Evolutionary conservation across 306 rosid species (phyloP).

Genomic region (Macrotyloma uniflorum): DNA sequence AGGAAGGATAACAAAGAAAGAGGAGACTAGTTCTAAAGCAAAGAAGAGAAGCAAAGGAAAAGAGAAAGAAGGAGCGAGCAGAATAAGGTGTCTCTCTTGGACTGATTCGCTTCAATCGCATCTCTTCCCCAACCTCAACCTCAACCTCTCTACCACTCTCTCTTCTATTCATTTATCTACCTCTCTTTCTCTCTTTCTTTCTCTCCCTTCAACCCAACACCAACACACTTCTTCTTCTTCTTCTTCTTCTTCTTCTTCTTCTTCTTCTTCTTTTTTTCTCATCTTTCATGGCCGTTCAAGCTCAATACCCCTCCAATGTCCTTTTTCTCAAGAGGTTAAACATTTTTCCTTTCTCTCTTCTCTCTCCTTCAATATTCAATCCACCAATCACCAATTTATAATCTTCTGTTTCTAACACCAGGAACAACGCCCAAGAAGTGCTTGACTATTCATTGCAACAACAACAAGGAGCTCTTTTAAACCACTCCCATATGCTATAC

Average conservation of each 20-base stretch:
- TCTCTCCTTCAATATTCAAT: constrained; percentile 22
- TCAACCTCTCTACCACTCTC: not conserved
- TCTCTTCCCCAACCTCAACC: not conserved
- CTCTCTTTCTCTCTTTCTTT: not conserved
- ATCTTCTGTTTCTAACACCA: constrained; percentile 27
- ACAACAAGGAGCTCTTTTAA: constrained; percentile 55
- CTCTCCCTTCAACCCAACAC: too few relatives aligned
- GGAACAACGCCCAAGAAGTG: constrained; percentile 72
- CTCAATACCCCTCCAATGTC: constrained; percentile 89
- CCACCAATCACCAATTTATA: not conserved
- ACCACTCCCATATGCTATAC: constrained; percentile 65
- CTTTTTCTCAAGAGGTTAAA: constrained; percentile 76
- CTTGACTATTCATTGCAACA: constrained; percentile 64
- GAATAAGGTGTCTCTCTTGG: constrained; percentile 76
- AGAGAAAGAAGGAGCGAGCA: constrained; percentile 39
- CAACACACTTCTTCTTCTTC: too few relatives aligned
- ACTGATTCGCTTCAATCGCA: constrained; percentile 71
- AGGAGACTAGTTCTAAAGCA: constrained; percentile 48
- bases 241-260: too few relatives aligned
- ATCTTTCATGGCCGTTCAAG: constrained; percentile 97
- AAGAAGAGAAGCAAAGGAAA: constrained; percentile 33
- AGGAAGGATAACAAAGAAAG: constrained; percentile 38
- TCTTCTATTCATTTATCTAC: not conserved
- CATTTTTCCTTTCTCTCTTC: not conserved
- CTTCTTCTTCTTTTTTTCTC: too few relatives aligned